Percentiles rank a stretch among this genome's conserved stretches.
phyloP scores from a whole-genome alignment of 495 filamentous ascomycete species.

The Hypoxylon perforatum region DNA sequence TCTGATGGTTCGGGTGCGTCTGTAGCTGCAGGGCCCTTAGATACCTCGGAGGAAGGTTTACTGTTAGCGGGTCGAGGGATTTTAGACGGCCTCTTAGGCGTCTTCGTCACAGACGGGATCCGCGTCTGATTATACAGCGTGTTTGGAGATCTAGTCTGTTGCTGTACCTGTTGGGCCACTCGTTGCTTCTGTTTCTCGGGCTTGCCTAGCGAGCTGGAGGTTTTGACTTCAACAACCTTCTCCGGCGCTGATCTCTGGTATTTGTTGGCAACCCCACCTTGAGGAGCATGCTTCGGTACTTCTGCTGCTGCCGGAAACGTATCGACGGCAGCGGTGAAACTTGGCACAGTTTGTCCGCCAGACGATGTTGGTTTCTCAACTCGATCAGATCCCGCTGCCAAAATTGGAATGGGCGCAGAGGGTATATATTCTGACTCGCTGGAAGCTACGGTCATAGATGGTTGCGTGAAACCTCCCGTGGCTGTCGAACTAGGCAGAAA shows the following conservation, averaged over 20 bases:
- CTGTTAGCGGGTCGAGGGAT: neutral
- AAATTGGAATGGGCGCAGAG: neutral
- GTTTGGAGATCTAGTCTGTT: neutral
- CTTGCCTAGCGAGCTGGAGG: neutral
- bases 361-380: neutral
- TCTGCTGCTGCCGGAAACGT: neutral
- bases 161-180: neutral
- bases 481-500: neutral
- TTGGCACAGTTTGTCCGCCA: neutral
- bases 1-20: neutral
- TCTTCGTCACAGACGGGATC: neutral
- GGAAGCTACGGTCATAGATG: conserved; percentile 1
- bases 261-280: neutral
- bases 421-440: conserved; percentile 10
- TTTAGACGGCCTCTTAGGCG: neutral
- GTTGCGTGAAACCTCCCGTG: conserved; percentile 3
- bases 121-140: neutral
- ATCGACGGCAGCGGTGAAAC: neutral
- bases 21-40: neutral
- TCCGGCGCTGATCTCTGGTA: neutral
- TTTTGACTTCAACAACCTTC: neutral
- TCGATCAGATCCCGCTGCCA: too few relatives aligned
- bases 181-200: neutral
- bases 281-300: neutral
- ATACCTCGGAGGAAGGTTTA: neutral